These are phyloP conservation scores for Globisporangium cederbergense DNA, from an alignment of 352 stramenopile species.

Conservation along the genomic window DNA sequence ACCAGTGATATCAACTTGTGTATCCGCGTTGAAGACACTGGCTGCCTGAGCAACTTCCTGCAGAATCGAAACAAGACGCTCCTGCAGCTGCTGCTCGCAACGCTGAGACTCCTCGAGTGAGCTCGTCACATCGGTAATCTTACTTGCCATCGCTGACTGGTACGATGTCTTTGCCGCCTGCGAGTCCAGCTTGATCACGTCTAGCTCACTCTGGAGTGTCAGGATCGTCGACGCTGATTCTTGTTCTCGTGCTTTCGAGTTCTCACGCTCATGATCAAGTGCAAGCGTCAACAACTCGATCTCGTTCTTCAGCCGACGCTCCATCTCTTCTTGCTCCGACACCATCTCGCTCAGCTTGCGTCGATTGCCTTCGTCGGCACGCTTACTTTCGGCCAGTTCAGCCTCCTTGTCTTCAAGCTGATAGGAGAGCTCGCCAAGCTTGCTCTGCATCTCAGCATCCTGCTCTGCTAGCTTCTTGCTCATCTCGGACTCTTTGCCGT, in stretches of 20 bases:
- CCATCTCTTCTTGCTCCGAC: conserved; percentile 40
- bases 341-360: conserved; percentile 40
- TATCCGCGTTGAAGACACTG: conserved; percentile 18
- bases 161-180: conserved; percentile 22
- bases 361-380: conserved; percentile 33
- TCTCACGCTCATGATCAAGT: conserved; percentile 45
- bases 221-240: conserved; percentile 34
- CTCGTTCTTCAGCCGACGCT: conserved; percentile 32
- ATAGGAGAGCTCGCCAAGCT: conserved; percentile 26
- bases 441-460: conserved; percentile 19
- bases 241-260: conserved; percentile 36
- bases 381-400: conserved; percentile 30
- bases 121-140: conserved; percentile 32
- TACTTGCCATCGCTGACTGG: conserved; percentile 21
- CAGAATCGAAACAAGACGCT: conserved; percentile 37
- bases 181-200: conserved; percentile 29
- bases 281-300: conserved; percentile 39
- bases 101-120: conserved; percentile 36
- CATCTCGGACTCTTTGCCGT: conserved; percentile 9
- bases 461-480: conserved; percentile 28
- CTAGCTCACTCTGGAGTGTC: conserved; percentile 32
- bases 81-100: conserved; percentile 46
- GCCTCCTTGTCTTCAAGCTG: conserved; percentile 28
- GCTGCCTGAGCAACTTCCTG: conserved; percentile 37
- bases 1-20: conserved; percentile 16